Evolutionary conservation across 2,329 filamentous ascomycete species (phyloP).

Genomic region (Exophiala alcalophila): DNA sequence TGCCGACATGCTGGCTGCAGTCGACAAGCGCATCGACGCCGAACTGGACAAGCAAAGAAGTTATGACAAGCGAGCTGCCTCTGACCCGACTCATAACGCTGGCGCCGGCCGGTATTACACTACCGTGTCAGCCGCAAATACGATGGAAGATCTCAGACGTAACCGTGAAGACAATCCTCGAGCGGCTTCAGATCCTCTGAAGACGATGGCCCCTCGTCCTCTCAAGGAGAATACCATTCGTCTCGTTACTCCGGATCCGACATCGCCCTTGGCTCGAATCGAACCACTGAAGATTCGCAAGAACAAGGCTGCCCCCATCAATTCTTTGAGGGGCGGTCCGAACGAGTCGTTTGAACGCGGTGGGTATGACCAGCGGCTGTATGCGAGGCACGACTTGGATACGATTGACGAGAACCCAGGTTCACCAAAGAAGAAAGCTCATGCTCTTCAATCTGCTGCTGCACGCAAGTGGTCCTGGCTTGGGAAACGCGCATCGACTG

Average conservation of each 20-base stretch:
- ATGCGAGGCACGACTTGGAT: conserved; percentile 36
- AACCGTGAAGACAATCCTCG: conserved; percentile 28
- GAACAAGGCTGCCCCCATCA: conserved; percentile 32
- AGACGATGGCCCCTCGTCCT: conserved; percentile 14
- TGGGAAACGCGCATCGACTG: conserved; percentile 33
- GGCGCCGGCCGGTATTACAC: conserved; percentile 7
- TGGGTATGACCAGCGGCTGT: conserved; percentile 33
- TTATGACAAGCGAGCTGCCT: conserved; percentile 43
- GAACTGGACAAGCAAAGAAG: conserved; percentile 25
- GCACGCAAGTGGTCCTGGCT: conserved; percentile 50
- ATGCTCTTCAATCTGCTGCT: conserved; percentile 6
- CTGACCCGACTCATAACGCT: conserved; percentile 42
- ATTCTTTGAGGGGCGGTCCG: conserved; percentile 31
- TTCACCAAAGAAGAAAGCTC: conserved; percentile 33
- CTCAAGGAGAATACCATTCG: conserved; percentile 51
- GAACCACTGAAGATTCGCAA: conserved; percentile 58
- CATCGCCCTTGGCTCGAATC: conserved; percentile 43
- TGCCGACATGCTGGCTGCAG: conserved; percentile 57
- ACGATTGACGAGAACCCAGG: conserved; percentile 44
- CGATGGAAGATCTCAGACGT: conserved; percentile 28
- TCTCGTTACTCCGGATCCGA: conserved; percentile 54
- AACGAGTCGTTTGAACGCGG: conserved; percentile 30
- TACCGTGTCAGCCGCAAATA: conserved; percentile 24
- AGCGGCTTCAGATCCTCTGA: conserved; percentile 35
- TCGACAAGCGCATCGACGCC: conserved; percentile 57